Evolutionary conservation across 2,329 filamentous ascomycete genomes (phyloP), one percentile per base, ranked within the genome.

Genomic region (Xylaria sp.): DNA sequence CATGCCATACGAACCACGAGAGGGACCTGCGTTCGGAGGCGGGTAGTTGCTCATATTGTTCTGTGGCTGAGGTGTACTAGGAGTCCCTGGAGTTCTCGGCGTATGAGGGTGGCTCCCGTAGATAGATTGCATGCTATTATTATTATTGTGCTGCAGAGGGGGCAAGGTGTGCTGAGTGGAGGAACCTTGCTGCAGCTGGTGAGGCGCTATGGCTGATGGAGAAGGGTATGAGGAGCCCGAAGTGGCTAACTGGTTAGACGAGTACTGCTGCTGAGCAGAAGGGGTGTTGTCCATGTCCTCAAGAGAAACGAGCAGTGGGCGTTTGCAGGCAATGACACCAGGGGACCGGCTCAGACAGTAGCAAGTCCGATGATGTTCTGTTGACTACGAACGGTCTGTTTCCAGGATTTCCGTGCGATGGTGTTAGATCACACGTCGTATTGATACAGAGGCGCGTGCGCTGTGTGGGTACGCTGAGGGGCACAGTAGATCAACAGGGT

Each of bases 41-140:
- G 76, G 76, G 39, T 78, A 78, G 65, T 75, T 75, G 71, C 84
- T 82, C 83, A 89, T 84, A 75, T 82, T 84, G 78, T 81, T 84
- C 62, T 82, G 81, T 46, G 87, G 86, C 66, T 85, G 87, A 46
- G 88, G 88, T 34, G 88, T 89, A 77, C 88, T 89, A 46, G 89
- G 88, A 18, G 88, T 89, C n/a, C 86, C 86, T 56, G 88, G 86
- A 25, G 88, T 89, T 76, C 88, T 85, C 73, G 89, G 88, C 55
- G 88, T 89, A 76, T 90, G 88, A 74, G 86, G 86, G 78, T 89
- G 86, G 76, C 82, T 88, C 67, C 86, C 85, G 81, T 90, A 90
- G 66, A 85, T 80, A 63, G 83, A 81, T 74, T 86, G 84, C 83
- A 87, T 86, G 72, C 82, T 80, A 46, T n/a, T 46, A 73, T 81